Conservation (phyloP, 2,329 filamentous ascomycete genomes). For the Aspergillus latus region DNA sequence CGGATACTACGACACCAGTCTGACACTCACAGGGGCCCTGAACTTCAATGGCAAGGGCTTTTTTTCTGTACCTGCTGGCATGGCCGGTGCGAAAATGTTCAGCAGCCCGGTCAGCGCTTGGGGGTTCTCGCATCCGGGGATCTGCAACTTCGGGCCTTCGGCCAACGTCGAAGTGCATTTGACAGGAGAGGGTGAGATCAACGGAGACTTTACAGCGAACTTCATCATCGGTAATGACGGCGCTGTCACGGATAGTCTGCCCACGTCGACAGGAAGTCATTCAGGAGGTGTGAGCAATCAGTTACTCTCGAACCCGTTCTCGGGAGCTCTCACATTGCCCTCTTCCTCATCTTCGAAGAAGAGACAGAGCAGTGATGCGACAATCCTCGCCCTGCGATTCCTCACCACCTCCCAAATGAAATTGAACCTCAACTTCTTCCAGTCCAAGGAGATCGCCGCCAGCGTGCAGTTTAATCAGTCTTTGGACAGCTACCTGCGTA, state of each 20-base stretch:
- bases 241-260: background rate
- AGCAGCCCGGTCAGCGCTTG: background rate
- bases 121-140: background rate
- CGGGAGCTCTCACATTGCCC: background rate
- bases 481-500: background rate
- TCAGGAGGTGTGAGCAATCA: background rate
- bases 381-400: slow-evolving; percentile 4
- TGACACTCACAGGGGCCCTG: background rate
- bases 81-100: background rate
- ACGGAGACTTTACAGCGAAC: background rate
- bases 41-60: background rate
- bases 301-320: background rate
- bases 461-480: slow-evolving; percentile 3
- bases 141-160: background rate
- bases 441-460: slow-evolving; percentile 4
- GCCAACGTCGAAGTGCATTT: background rate
- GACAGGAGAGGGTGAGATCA: background rate
- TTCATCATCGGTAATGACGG: background rate
- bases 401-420: slow-evolving; percentile 9
- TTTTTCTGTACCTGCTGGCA: background rate
- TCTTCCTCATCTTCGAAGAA: slow-evolving; percentile 2
- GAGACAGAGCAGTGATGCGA: slow-evolving; percentile 4
- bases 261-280: background rate
- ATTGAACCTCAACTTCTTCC: slow-evolving; percentile 5
- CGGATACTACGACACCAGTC: background rate